Conservation (phyloP, 2,329 filamentous ascomycete species). For the Colletotrichum sp. region DNA sequence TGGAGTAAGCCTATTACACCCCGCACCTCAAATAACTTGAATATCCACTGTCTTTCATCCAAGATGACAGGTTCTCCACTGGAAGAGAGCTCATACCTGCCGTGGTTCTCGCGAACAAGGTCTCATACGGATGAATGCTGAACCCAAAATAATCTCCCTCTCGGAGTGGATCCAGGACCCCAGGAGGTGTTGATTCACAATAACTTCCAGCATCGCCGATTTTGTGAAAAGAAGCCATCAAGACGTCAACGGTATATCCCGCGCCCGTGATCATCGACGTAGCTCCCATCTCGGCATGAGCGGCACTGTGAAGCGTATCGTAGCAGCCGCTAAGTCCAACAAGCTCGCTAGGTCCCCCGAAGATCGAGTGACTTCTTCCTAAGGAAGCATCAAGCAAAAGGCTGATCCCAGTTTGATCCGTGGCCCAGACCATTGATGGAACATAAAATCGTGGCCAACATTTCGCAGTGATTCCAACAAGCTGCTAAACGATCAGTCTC, state of each 20-base stretch:
- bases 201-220: neutral
- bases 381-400: conserved; percentile 34
- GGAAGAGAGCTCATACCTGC: conserved; percentile 27
- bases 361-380: conserved; percentile 24
- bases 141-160: conserved; percentile 32
- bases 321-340: conserved; percentile 34
- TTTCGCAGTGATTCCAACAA: conserved; percentile 39
- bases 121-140: conserved; percentile 40
- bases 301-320: conserved; percentile 23
- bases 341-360: conserved; percentile 25
- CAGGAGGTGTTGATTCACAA: neutral
- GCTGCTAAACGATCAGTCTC: conserved; percentile 25
- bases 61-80: neutral
- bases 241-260: conserved; percentile 36
- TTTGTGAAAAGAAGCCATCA: conserved; percentile 34
- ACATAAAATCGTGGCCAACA: conserved; percentile 36
- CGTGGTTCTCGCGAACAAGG: conserved; percentile 38
- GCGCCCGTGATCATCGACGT: conserved; percentile 28
- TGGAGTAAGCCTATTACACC: neutral
- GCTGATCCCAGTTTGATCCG: conserved; percentile 38
- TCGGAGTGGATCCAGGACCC: conserved; percentile 24
- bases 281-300: conserved; percentile 34
- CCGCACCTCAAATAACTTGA: neutral
- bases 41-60: neutral
- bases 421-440: conserved; percentile 40